A percentile compares a stretch with the other conserved stretches of the same genome.
Conservation (phyloP, 164 flowering plant genomes). For the Aristolochia californica region DNA sequence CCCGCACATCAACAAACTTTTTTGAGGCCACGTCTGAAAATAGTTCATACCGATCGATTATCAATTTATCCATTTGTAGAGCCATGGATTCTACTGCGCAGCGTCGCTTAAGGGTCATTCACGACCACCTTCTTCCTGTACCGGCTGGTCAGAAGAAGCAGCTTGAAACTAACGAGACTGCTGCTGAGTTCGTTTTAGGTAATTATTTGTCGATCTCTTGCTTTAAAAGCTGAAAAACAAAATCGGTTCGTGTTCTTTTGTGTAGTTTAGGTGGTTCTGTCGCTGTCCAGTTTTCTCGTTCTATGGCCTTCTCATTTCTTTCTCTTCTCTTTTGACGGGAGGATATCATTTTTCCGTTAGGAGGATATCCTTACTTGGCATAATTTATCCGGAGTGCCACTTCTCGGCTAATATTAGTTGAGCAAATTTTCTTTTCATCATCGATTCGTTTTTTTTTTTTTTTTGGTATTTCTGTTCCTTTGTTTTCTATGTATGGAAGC, state of each 20-base stretch:
- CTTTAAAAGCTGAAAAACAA: not conserved
- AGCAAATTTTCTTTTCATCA: not conserved
- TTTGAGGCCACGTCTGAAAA: no score
- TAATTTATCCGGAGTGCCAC: not conserved
- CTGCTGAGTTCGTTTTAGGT: conserved; percentile 32
- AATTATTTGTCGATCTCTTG: not conserved
- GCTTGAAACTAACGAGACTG: conserved; percentile 13
- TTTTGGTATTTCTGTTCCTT: no score
- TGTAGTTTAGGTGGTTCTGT: not conserved
- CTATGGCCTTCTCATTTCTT: not conserved
- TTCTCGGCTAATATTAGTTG: not conserved
- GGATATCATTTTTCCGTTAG: not conserved
- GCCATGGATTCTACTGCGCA: conserved; percentile 27
- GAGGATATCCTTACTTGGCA: not conserved
- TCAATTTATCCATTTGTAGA: no score
- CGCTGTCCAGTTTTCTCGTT: not conserved
- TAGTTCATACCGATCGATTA: no score
- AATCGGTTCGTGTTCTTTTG: not conserved
- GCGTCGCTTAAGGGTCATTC: conserved; percentile 32
- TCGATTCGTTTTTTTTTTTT: no score
- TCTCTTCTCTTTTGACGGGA: not conserved
- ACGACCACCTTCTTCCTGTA: conserved; percentile 19
- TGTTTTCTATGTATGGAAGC: no score
- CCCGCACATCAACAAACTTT: no score
- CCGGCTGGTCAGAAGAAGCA: conserved; percentile 7